Evolutionary conservation across 129 eudicot species (phyloP), one percentile per base, ranked within the genome.

Genomic region (Escallonia rubra): DNA sequence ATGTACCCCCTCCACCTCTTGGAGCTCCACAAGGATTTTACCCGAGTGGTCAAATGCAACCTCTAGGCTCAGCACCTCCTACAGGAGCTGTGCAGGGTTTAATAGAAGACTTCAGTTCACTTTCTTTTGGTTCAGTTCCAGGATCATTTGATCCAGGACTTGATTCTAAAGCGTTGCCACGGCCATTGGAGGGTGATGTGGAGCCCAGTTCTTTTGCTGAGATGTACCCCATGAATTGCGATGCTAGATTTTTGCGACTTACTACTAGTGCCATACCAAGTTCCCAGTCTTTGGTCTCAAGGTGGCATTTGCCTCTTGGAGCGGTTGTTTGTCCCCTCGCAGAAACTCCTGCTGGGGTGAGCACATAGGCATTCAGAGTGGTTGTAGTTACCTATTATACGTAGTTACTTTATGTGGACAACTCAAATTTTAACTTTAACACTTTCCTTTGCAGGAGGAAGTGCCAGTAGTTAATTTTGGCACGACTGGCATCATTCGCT

Each of bases 261-360:
- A 89, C 96, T 8, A 93, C 99, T 15, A 78, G 90, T 73, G 90
- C 85, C 60, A 78, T 93, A 63, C 99, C 99, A 42, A 89, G 76
- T 84, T 93, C 99, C 47, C 99, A 93, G 73, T 93, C 99, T 11
- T 68, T 93, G 73, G 90, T 84, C 61, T 89, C 99, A 41, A 81
- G 96, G 83, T 93, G 99, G 99, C 99, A 93, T 74, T 75, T 93
- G 74, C 96, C 96, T 74, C 87, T 93, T 80, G 99, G 99, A 71
- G 96, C 99, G 38, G 99, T 89, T 81, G 99, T 93, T 52, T 93
- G 99, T 76, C 99, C 99, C 54, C 90, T 93, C 52, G 99, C 99
- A 62, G 96, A 74, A 86, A 77, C 94, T 81, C 95, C 94, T 45
- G 81, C 68, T 49, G 99, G 99, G 90, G 99, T 93, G 72, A 78